Percentiles rank a stretch among this genome's conserved stretches.
phyloP scores from a whole-genome alignment of 2,329 filamentous ascomycete species.

The Colletotrichum coccodes region DNA sequence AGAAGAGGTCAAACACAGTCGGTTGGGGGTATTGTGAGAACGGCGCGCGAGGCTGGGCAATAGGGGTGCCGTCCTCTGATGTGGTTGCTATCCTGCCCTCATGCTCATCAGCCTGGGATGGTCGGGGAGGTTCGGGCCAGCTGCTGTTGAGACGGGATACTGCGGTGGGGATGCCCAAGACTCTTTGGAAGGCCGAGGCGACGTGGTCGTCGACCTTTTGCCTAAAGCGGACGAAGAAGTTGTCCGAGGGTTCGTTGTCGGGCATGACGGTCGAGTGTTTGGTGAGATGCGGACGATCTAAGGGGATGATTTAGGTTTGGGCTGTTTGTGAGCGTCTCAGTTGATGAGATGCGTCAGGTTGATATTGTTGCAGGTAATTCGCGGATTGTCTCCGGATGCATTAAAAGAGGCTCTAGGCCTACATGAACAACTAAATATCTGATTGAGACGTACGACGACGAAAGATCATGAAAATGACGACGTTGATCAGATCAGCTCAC shows the following conservation, averaged over 20 bases:
- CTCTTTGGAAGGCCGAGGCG: conserved; percentile 38
- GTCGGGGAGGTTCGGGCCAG: conserved; percentile 21
- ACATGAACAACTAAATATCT: conserved; percentile 9
- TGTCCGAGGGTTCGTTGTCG: conserved; percentile 34
- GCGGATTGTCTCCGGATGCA: conserved; percentile 26
- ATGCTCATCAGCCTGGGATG: conserved; percentile 15
- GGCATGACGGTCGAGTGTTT: conserved; percentile 20
- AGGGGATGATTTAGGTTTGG: background rate
- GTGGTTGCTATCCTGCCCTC: background rate
- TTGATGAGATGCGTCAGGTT: conserved; percentile 14
- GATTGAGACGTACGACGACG: background rate
- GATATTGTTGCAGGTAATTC: conserved; percentile 8
- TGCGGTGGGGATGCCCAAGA: conserved; percentile 39
- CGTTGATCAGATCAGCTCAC: conserved; percentile 19
- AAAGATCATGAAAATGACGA: conserved; percentile 13
- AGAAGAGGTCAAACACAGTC: conserved; percentile 23
- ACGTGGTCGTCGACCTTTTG: conserved; percentile 51
- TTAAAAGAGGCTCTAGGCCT: conserved; percentile 9
- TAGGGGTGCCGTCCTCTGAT: background rate
- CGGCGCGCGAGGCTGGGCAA: background rate
- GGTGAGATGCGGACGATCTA: background rate
- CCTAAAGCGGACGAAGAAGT: conserved; percentile 53
- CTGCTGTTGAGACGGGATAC: conserved; percentile 37
- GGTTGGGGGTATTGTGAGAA: conserved; percentile 10
- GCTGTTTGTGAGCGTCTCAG: conserved; percentile 16